These are phyloP conservation scores for Cutaneotrichosporon dermatis DNA, from an alignment of 1,284 basidiomycete genomes.

Conservation along the genomic window DNA sequence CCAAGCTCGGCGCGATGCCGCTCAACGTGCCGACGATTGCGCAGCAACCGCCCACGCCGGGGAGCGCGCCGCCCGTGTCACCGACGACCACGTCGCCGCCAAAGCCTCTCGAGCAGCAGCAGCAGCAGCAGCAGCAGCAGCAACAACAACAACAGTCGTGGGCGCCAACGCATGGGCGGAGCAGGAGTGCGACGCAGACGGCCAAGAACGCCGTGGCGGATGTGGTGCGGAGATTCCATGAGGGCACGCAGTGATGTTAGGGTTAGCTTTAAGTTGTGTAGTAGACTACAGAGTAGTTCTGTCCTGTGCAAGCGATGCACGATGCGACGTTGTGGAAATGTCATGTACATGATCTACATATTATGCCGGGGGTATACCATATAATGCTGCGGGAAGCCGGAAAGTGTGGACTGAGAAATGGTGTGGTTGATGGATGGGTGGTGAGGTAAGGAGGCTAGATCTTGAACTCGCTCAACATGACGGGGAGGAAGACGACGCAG, in stretches of 20 bases:
- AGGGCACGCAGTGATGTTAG: not conserved
- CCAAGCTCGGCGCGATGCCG: not conserved
- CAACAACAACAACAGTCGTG: too few relatives aligned
- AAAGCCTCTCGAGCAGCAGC: not conserved
- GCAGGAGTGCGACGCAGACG: conserved; percentile 43
- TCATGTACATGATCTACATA: conserved; percentile 9
- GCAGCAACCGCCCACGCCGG: conserved; percentile 38
- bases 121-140: too few relatives aligned
- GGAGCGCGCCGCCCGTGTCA: not conserved
- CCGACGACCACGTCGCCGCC: not conserved
- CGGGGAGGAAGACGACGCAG: conserved; percentile 74
- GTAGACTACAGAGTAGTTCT: too few relatives aligned
- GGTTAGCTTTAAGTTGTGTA: not conserved
- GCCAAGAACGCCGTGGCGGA: conserved; percentile 47
- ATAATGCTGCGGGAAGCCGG: not conserved
- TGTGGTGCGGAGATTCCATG: conserved; percentile 35
- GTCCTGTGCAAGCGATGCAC: too few relatives aligned
- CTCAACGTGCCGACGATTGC: conserved; percentile 29
- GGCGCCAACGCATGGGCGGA: conserved; percentile 25
- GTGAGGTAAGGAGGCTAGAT: too few relatives aligned
- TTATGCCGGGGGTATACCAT: conserved; percentile 1
- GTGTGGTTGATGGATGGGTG: too few relatives aligned
- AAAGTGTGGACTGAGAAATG: too few relatives aligned
- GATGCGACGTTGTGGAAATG: not conserved
- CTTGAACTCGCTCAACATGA: conserved; percentile 76